Percentiles rank a stretch among this genome's conserved stretches.
Evolutionary conservation across 495 filamentous ascomycete species (phyloP).

Genomic region (Cairneyella variabilis): DNA sequence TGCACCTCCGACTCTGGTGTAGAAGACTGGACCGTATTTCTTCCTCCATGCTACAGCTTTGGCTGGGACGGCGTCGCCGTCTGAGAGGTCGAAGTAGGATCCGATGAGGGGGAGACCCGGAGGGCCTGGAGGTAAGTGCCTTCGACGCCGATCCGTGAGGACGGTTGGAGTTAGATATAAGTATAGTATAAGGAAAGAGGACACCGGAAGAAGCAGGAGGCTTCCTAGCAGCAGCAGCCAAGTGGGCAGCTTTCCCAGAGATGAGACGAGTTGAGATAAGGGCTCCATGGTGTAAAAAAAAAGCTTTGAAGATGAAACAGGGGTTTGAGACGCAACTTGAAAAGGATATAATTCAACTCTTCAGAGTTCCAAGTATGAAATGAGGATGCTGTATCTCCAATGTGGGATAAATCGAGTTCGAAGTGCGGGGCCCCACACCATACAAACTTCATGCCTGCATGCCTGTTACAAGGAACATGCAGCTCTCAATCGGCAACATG

Average conservation of each 20-base stretch:
- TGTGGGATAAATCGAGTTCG: too few relatives aligned
- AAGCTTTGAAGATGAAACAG: neutral
- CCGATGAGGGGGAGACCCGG: conserved; percentile 21
- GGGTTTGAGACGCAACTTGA: too few relatives aligned
- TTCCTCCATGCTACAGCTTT: conserved; percentile 20
- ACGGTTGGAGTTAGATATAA: conserved; percentile 9
- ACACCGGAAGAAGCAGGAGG: neutral
- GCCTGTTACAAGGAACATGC: too few relatives aligned
- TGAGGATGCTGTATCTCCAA: too few relatives aligned
- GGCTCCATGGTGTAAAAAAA: neutral
- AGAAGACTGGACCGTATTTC: conserved; percentile 25
- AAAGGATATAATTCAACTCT: too few relatives aligned
- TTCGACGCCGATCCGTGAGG: conserved; percentile 13
- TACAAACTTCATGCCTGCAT: too few relatives aligned
- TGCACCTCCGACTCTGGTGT: conserved; percentile 24
- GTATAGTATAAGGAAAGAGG: conserved; percentile 1
- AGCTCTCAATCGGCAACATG: too few relatives aligned
- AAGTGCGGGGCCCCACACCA: too few relatives aligned
- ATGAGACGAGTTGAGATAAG: conserved; percentile 3
- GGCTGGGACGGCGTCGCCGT: conserved; percentile 3
- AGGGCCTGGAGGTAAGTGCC: conserved; percentile 15
- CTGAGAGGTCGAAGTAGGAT: conserved; percentile 18
- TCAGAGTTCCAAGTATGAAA: too few relatives aligned
- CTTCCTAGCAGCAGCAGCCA: neutral
- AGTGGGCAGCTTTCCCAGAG: neutral